Evolutionary conservation across 2,329 filamentous ascomycete species (phyloP).

Genomic region (Microsporum ferrugineum): DNA sequence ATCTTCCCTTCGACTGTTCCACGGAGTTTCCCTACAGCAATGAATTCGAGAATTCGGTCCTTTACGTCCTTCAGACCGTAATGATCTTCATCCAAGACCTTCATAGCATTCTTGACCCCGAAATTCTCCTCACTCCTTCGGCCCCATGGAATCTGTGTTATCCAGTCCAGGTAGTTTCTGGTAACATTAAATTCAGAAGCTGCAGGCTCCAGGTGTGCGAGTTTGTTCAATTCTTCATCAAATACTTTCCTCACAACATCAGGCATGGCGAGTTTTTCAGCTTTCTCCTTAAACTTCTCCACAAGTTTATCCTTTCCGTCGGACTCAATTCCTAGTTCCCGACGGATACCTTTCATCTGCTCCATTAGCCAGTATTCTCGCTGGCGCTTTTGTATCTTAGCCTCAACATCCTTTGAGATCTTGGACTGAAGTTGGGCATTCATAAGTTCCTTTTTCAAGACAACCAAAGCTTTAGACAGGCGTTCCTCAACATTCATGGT

Average conservation of each 20-base stretch:
- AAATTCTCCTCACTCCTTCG: conserved; percentile 94
- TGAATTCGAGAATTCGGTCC: conserved; percentile 95
- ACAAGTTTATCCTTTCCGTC: conserved; percentile 98
- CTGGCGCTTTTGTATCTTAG: conserved; percentile 92
- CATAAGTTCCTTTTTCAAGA: conserved; percentile 97
- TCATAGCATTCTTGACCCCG: conserved; percentile 79
- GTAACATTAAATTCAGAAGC: conserved; percentile 99
- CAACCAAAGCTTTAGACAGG: conserved; percentile 78
- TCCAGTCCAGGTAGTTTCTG: conserved; percentile 94
- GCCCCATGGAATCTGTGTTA: conserved; percentile 97
- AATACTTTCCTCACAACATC: conserved; percentile 95
- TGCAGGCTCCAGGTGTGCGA: conserved; percentile 85
- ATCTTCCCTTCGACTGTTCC: conserved; percentile 98
- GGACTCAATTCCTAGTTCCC: conserved; percentile 90
- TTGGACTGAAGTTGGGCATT: conserved; percentile 95
- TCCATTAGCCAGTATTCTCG: conserved; percentile 98
- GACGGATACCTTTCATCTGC: conserved; percentile 96
- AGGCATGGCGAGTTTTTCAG: conserved; percentile 86
- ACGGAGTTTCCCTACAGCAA: conserved; percentile 90
- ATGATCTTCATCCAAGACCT: conserved; percentile 88
- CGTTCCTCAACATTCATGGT: conserved; percentile 85
- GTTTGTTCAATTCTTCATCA: conserved; percentile 94
- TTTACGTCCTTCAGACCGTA: conserved; percentile 97
- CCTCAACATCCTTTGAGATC: conserved; percentile 95
- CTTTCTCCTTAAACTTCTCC: conserved; percentile 95